Evolutionary conservation across 1,139 yeast genomes (phyloP), one percentile per base, ranked within the genome.

Genomic region (Eremothecium coryli): DNA sequence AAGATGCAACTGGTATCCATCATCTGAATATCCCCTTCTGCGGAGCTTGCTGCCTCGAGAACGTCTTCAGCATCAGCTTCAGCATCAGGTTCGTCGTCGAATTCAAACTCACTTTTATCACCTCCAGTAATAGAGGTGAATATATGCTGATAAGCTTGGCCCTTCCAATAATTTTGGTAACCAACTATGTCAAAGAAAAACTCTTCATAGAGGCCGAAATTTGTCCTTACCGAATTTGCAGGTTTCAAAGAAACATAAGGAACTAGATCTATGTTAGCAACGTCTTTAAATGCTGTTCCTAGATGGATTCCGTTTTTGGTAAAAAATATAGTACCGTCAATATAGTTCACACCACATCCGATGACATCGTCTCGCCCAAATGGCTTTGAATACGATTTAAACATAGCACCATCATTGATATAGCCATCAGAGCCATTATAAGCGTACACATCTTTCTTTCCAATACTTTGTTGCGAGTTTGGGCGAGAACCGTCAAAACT

Each of bases 291-390:
- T 2, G 78, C 77, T 24, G 63, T 59, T 0, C 78, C 79, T 31
- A 76, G 49, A 30, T 58, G 60, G 5, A 82, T 69, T 2, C 96
- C 96, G 57, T 88, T 86, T 55, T 82, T 77, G 0, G 96, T 86
- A 43, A 75, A 74, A 48, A 86, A 88, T 3, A 85, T 66, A 0
- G 75, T 62, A 29, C 72, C 70, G 28, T 72, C 72, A 18, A 71
- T 64, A 48, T 73, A 81, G 59, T 86, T 81, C 18, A 85, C 67
- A 2, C 96, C 95, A 56, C 93, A 80, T 0, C 97, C 97, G 43
- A 88, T 67, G 2, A 71, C 65, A 55, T 86, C 96, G 15, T 68
- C 68, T 17, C 60, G 53, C 0, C 76, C 71, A 52, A 66, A 76
- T 28, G 62, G 61, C 20, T 71, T 66, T 1, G 70, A 70, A 38